Base-by-base conservation (phyloP, 2,329 filamentous ascomycete genomes). In the Ophiocordyceps camponoti-saundersi region DNA sequence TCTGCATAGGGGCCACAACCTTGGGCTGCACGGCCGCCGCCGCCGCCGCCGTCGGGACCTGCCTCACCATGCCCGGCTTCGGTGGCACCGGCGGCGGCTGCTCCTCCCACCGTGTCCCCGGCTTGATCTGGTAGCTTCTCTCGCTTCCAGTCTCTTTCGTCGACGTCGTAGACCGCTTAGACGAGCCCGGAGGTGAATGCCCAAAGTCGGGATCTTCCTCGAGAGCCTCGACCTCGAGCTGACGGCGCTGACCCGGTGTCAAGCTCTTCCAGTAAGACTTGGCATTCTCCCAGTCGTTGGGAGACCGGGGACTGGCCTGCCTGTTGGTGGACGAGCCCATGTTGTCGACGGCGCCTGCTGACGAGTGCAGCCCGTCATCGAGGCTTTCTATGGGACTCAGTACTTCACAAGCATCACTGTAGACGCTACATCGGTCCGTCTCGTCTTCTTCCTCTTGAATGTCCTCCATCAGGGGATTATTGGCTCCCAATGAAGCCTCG, bases 381-480 rank as follows among this genome's bases (percentile, higher is more conserved):
- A 39, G 16, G 2, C 72, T 73, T 39, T 82, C 79, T 4, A 70
- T 56, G 15, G 85, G 79, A 0, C 75, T 76, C 0, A 82, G 65
- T 50, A 87, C 81, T 61, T 89, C 85, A 47, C 81, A 81, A 1
- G 84, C 84, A 61, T 89, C 85, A 52, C 80, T 86, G 57, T 85
- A 89, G 22, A 85, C 71, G 50, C 74, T 80, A 45, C 65, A 67
- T 15, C 65, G 64, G 47, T 79, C 75, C 2, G 59, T 58, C 6
- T 61, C 65, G n/a, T 73, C 66, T 1, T 66, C 59, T n/a, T 63
- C 62, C 46, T 64, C 61, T 44, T 54, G 52, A 15, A 63, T 65
- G 39, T 63, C 58, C 39, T 60, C 56, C 55, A 65, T 64, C 11
- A 52, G 51, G 5, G 56, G 51, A 21, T 51, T 50, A 22, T 48